Conservation (phyloP, 371 early-diverging fungal genomes). For the Actinomucor elegans region DNA sequence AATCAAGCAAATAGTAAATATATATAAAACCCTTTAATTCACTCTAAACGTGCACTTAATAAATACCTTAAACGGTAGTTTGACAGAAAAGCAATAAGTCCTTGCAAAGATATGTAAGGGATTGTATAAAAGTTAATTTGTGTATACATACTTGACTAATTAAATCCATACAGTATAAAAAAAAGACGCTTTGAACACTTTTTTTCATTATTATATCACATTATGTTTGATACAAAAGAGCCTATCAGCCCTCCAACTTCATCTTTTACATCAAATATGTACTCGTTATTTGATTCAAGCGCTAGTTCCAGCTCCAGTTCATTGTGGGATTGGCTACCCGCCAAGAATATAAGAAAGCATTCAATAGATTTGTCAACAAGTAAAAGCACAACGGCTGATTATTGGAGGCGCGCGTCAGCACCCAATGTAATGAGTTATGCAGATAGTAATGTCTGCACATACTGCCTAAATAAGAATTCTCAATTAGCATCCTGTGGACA, state of each 20-base stretch:
- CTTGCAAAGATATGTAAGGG: slow-evolving; percentile 3
- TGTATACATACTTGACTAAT: not conserved
- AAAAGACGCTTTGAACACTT: not conserved
- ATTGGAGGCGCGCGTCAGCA: slow-evolving; percentile 6
- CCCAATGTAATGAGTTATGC: not conserved
- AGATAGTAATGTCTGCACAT: not conserved
- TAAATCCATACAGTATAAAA: not conserved
- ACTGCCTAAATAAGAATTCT: slow-evolving; percentile 1
- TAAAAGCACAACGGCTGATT: slow-evolving; percentile 1
- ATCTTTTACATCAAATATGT: not conserved
- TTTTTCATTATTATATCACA: not conserved
- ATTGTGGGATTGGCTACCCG: slow-evolving; percentile 6
- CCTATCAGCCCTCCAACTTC: slow-evolving; percentile 13
- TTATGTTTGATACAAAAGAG: not conserved
- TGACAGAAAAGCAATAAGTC: slow-evolving; percentile 1
- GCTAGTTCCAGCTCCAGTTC: not conserved
- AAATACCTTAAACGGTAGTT: not conserved
- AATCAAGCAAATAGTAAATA: not conserved
- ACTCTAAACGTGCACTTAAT: not conserved
- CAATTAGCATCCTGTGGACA: slow-evolving; percentile 8
- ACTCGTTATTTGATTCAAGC: slow-evolving; percentile 22
- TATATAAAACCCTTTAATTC: no score
- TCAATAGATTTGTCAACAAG: no score
- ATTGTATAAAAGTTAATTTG: not conserved
- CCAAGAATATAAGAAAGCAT: not conserved